These are phyloP conservation scores for Chaetomiaceae sp. DNA, from an alignment of 2,329 filamentous ascomycete genomes.

Conservation along the genomic window DNA sequence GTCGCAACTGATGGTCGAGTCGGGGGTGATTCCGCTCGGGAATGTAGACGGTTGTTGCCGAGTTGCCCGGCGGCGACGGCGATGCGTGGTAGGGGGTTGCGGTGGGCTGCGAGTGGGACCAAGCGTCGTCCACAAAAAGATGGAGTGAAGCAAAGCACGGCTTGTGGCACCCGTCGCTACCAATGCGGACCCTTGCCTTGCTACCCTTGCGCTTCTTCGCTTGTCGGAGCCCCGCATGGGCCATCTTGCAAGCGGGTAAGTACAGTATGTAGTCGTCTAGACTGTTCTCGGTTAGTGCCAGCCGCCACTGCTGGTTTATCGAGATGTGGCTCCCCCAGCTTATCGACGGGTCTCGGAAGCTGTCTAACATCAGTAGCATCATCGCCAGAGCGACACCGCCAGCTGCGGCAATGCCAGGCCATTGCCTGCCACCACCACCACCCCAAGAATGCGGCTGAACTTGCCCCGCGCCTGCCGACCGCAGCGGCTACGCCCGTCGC, in stretches of 20 bases:
- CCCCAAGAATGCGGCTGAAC: constrained; percentile 24
- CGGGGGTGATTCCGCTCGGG: neutral
- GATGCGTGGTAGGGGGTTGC: constrained; percentile 15
- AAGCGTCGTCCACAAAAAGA: constrained; percentile 12
- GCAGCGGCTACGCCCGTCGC: constrained; percentile 7
- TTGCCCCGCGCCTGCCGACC: constrained; percentile 16
- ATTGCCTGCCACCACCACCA: constrained; percentile 11
- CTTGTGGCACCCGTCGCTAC: too few species aligned
- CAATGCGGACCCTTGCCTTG: too few species aligned
- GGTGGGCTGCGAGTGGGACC: constrained; percentile 4
- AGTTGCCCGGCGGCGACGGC: neutral
- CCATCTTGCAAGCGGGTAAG: neutral
- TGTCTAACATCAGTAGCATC: too few species aligned
- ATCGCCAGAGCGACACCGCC: too few species aligned
- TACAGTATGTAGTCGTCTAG: neutral
- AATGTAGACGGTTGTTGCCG: neutral
- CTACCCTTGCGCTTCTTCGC: too few species aligned
- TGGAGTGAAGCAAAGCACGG: too few species aligned
- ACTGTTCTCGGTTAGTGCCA: neutral
- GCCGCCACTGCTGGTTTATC: neutral
- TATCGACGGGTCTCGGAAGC: constrained; percentile 1
- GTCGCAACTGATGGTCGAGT: neutral
- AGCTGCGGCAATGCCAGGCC: constrained; percentile 16
- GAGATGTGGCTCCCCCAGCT: constrained; percentile 2
- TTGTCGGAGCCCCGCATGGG: constrained; percentile 2